Percentiles rank a stretch among this genome's conserved stretches.
These are phyloP conservation scores for Myxozyma lipomycoides DNA, from an alignment of 805 yeast genomes.

Conservation along the genomic window DNA sequence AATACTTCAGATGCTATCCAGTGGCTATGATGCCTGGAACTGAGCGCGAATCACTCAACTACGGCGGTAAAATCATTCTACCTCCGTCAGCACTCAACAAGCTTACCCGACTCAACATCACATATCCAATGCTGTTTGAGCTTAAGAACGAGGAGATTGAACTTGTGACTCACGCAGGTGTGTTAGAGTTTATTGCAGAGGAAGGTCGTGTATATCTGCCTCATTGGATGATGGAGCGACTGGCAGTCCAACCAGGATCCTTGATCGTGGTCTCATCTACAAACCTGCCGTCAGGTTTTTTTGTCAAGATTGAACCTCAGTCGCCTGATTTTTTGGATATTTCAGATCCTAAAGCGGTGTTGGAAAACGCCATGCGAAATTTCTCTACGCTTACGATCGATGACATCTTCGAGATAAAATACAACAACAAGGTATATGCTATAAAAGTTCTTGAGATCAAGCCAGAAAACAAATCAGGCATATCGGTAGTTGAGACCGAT, in stretches of 20 bases:
- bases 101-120: constrained; percentile 81
- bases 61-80: constrained; percentile 90
- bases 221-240: constrained; percentile 89
- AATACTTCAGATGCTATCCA: constrained; percentile 89
- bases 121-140: constrained; percentile 95
- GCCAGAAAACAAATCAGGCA: constrained; percentile 55
- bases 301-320: constrained; percentile 94
- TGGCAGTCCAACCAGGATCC: constrained; percentile 72
- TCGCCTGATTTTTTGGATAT: constrained; percentile 89
- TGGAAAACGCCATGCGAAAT: constrained; percentile 85
- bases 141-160: constrained; percentile 62
- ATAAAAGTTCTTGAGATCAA: constrained; percentile 83
- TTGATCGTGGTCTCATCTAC: constrained; percentile 64
- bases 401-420: constrained; percentile 79
- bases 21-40: constrained; percentile 81
- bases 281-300: constrained; percentile 79
- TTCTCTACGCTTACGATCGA: constrained; percentile 81
- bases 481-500: constrained; percentile 96
- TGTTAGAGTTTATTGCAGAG: constrained; percentile 91
- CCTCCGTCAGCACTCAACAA: constrained; percentile 91
- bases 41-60: constrained; percentile 66
- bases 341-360: constrained; percentile 91
- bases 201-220: constrained; percentile 95
- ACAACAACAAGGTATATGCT: constrained; percentile 72
- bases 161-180: constrained; percentile 80